Evolutionary conservation across 306 rosid genomes (phyloP).

Genomic region (Castanea sativa): DNA sequence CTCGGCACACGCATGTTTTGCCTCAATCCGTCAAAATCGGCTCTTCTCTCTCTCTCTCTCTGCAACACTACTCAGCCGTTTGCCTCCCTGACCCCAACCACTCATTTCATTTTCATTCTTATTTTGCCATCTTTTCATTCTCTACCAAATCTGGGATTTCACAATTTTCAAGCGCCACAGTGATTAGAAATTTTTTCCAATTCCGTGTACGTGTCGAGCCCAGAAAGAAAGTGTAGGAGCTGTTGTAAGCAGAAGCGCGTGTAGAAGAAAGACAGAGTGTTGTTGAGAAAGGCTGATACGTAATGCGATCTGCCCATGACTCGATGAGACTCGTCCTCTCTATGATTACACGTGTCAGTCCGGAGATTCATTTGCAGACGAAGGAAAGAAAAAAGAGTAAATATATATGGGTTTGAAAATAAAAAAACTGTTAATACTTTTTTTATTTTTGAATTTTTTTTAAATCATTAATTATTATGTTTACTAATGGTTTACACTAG

Average conservation of each 20-base stretch:
- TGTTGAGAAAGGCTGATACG: neutral
- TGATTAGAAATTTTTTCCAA: fast-evolving
- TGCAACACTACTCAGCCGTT: constrained; percentile 20
- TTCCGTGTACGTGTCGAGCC: too few relatives aligned
- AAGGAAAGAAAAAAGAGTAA: too few relatives aligned
- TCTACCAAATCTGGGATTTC: too few relatives aligned
- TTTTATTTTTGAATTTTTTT: too few relatives aligned
- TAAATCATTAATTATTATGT: too few relatives aligned
- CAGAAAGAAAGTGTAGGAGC: too few relatives aligned
- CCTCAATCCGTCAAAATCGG: constrained; percentile 15
- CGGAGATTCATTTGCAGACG: neutral
- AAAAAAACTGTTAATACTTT: too few relatives aligned
- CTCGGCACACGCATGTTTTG: constrained; percentile 12
- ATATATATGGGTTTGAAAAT: too few relatives aligned
- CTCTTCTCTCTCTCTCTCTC: neutral
- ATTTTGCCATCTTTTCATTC: too few relatives aligned
- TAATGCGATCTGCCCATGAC: neutral
- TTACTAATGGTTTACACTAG: too few relatives aligned
- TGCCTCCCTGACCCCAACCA: neutral
- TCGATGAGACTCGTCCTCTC: neutral
- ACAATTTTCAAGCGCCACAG: neutral
- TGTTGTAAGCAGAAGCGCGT: neutral
- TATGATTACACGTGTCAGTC: neutral
- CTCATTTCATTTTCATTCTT: neutral
- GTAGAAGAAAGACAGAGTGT: neutral